Percentiles rank a stretch among this genome's conserved stretches.
phyloP scores from a whole-genome alignment of 331 rosid genomes.

The Erythrophleum ivorense region DNA sequence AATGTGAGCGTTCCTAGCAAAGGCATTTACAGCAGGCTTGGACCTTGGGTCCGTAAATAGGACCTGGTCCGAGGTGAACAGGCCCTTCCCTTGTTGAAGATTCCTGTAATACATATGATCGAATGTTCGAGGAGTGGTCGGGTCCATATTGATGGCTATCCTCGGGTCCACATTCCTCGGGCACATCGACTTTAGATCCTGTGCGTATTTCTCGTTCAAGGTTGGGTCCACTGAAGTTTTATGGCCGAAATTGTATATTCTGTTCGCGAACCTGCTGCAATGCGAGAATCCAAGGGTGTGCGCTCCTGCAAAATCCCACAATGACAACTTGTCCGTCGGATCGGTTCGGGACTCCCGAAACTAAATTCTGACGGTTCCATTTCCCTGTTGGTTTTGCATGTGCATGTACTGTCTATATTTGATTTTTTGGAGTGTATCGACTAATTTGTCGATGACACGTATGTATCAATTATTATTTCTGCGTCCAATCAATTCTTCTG shows the following conservation, averaged over 20 bases:
- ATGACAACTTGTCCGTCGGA: too few species aligned
- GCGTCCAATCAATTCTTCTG: too few species aligned
- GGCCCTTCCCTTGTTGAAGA: slow-evolving; percentile 73
- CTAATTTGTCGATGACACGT: too few species aligned
- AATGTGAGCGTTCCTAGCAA: slow-evolving; percentile 50
- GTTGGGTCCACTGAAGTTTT: slow-evolving; percentile 62
- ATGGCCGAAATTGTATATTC: slow-evolving; percentile 60
- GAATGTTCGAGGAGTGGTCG: slow-evolving; percentile 65
- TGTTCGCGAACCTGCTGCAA: slow-evolving; percentile 56
- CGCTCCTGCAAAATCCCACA: slow-evolving; percentile 55
- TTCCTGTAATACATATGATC: slow-evolving; percentile 77
- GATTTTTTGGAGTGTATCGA: too few species aligned
- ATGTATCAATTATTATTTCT: too few species aligned
- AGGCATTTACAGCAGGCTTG: slow-evolving; percentile 52
- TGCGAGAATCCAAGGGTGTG: slow-evolving; percentile 95
- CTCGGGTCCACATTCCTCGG: slow-evolving; percentile 70
- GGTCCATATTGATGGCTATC: slow-evolving; percentile 94
- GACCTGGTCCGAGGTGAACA: slow-evolving; percentile 78
- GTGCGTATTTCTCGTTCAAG: slow-evolving; percentile 49
- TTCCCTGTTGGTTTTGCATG: not conserved
- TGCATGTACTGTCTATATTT: too few species aligned
- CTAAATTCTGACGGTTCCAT: not conserved
- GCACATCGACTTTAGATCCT: slow-evolving; percentile 62
- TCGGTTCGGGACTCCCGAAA: too few species aligned
- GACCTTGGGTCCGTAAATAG: slow-evolving; percentile 70